phyloP scores from a whole-genome alignment of 495 filamentous ascomycete species.

The Aspergillus conjunctus region DNA sequence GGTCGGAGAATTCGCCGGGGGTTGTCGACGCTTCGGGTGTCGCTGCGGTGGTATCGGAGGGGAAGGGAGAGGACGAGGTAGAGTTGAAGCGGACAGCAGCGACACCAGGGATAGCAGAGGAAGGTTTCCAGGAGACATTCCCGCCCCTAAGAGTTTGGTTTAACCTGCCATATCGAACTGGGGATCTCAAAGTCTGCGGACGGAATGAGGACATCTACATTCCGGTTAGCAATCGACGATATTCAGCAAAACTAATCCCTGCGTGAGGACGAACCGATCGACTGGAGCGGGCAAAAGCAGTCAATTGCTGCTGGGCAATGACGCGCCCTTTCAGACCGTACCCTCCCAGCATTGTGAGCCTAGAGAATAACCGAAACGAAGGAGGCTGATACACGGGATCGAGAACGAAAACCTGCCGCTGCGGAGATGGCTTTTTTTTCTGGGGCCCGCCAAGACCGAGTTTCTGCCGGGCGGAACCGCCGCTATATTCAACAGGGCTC shows the following conservation, averaged over 20 bases:
- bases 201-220: constrained; percentile 45
- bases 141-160: constrained; percentile 28
- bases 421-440: constrained; percentile 31
- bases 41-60: constrained; percentile 16
- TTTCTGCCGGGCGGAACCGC: constrained; percentile 44
- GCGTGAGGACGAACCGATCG: constrained; percentile 40
- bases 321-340: constrained; percentile 38
- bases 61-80: constrained; percentile 37
- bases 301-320: constrained; percentile 39
- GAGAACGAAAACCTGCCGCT: constrained; percentile 17
- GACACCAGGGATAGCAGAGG: constrained; percentile 27
- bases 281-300: constrained; percentile 35
- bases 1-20: constrained; percentile 19
- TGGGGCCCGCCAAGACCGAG: constrained; percentile 15
- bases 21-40: constrained; percentile 11
- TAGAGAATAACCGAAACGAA: constrained; percentile 18
- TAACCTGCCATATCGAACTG: constrained; percentile 28
- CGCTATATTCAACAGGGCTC: neutral
- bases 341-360: constrained; percentile 40
- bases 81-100: constrained; percentile 48
- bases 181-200: constrained; percentile 29
- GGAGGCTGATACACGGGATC: constrained; percentile 22
- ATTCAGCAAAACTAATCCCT: neutral
- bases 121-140: constrained; percentile 30
- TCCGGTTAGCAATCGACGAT: constrained; percentile 23